Evolutionary conservation across 306 rosid species (phyloP).

Genomic region (Malus domestica): ASM211411v1 NC_041794.1:34560501-34561000

Average conservation of each 20-base stretch:
- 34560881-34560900: constrained; percentile 72
- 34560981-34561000: neutral
- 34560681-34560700: neutral
- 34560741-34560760: constrained; percentile 98
- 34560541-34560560: neutral
- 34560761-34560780: constrained; percentile 87
- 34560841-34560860: constrained; percentile 78
- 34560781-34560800: constrained; percentile 96
- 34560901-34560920: constrained; percentile 84
- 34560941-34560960: neutral
- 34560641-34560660: neutral
- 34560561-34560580: neutral
- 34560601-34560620: neutral
- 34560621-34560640: neutral
- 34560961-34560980: neutral
- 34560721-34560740: constrained; percentile 38
- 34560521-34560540: neutral
- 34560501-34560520: neutral
- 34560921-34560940: neutral
- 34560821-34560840: constrained; percentile 71
- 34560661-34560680: neutral
- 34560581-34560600: neutral
- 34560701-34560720: neutral
- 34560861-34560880: constrained; percentile 76
- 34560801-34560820: constrained; percentile 82